Conservation (phyloP, 2,329 filamentous ascomycete species). For the Scedosporium dehoogii region DNA sequence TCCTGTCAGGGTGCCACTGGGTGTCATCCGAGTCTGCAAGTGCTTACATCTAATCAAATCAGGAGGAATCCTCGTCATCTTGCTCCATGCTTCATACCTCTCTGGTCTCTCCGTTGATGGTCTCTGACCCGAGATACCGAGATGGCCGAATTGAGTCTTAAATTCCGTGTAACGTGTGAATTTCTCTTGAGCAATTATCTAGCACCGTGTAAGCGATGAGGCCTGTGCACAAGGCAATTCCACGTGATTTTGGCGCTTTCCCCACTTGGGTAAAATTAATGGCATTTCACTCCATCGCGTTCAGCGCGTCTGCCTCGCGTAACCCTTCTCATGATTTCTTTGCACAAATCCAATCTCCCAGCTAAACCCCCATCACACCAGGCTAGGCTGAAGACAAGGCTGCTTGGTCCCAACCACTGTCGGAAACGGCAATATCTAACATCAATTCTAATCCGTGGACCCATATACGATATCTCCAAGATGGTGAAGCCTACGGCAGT, state of each 20-base stretch:
- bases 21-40: no score
- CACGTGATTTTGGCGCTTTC: constrained; percentile 4
- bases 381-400: constrained; percentile 1
- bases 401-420: neutral
- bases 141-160: no score
- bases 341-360: constrained; percentile 2
- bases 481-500: constrained; percentile 39
- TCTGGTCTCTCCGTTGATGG: no score
- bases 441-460: neutral
- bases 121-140: no score
- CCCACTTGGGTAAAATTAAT: constrained; percentile 4
- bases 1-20: no score
- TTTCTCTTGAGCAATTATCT: no score
- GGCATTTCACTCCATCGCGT: neutral
- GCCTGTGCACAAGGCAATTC: neutral
- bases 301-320: constrained; percentile 7
- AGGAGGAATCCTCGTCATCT: no score
- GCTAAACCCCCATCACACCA: neutral
- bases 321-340: constrained; percentile 1
- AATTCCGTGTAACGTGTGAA: no score
- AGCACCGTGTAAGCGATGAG: neutral
- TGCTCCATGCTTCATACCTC: no score
- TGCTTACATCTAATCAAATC: no score
- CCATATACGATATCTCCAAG: constrained; percentile 10
- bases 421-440: neutral